Conservation (phyloP, 805 yeast genomes). For the Starmerella ratchasimensis region DNA sequence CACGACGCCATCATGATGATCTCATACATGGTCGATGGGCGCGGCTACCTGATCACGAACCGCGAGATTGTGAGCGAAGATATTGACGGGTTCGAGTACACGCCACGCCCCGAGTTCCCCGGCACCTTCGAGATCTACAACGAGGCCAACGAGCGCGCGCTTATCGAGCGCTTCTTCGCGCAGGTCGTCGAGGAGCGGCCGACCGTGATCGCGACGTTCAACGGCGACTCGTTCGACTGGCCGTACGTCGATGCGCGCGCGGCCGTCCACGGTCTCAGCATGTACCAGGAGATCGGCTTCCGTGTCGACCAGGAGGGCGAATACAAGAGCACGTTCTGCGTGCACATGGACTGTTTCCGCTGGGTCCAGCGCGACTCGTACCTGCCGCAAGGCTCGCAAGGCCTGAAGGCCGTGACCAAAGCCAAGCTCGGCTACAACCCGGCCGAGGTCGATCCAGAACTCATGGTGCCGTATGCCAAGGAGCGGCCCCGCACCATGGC, state of each 20-base stretch:
- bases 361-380: slow-evolving; percentile 98
- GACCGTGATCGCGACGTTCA: slow-evolving; percentile 93
- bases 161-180: slow-evolving; percentile 67
- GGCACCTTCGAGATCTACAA: slow-evolving; percentile 83
- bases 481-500: slow-evolving; percentile 85
- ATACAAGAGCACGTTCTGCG: slow-evolving; percentile 81
- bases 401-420: slow-evolving; percentile 93
- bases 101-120: slow-evolving; percentile 92
- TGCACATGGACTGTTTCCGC: slow-evolving; percentile 91
- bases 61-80: slow-evolving; percentile 89
- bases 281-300: slow-evolving; percentile 91
- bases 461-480: slow-evolving; percentile 95
- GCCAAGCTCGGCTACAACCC: slow-evolving; percentile 94
- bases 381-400: slow-evolving; percentile 96
- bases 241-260: slow-evolving; percentile 92
- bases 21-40: slow-evolving; percentile 97
- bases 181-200: slow-evolving; percentile 81
- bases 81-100: slow-evolving; percentile 91
- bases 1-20: slow-evolving; percentile 97
- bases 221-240: slow-evolving; percentile 99
- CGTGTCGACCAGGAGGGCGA: slow-evolving; percentile 88
- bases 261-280: slow-evolving; percentile 63
- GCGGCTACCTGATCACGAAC: slow-evolving; percentile 85
- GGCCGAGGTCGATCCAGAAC: slow-evolving; percentile 88
- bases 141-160: slow-evolving; percentile 68